Percentiles rank a stretch among this genome's conserved stretches.
These are phyloP conservation scores for Stephania cephalantha DNA, from an alignment of 164 flowering plant species.

Conservation along the genomic window DNA sequence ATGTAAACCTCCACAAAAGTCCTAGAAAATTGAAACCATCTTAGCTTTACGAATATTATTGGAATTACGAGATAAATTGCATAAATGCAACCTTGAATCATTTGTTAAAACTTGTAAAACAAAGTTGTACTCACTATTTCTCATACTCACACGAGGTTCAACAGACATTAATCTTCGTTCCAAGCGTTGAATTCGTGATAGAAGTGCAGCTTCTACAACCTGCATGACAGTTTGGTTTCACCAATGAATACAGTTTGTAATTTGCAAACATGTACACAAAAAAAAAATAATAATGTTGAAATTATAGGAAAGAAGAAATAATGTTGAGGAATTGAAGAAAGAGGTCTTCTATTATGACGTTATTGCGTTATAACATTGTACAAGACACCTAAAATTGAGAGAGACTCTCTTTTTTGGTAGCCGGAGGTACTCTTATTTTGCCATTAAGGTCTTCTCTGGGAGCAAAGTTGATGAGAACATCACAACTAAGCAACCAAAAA, in stretches of 20 bases:
- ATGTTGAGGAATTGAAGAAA: too few species aligned
- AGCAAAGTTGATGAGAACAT: neutral
- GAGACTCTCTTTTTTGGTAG: neutral
- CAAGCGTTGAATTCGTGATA: conserved; percentile 74
- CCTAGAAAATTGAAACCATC: neutral
- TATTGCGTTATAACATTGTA: too few species aligned
- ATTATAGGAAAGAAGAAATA: too few species aligned
- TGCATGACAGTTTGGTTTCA: conserved; percentile 15
- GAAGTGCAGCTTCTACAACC: conserved; percentile 97
- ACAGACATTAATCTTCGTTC: conserved; percentile 73
- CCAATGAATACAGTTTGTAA: neutral
- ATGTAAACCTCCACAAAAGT: neutral
- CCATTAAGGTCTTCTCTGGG: neutral
- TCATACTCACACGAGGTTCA: conserved; percentile 99
- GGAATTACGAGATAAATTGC: neutral
- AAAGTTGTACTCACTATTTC: conserved; percentile 35
- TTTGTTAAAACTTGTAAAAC: conserved; percentile 1
- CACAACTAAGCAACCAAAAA: too few species aligned
- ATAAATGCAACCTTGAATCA: neutral
- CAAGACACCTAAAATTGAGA: too few species aligned
- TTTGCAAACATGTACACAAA: neutral
- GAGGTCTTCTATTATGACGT: too few species aligned
- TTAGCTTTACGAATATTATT: neutral
- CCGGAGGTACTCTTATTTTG: neutral
- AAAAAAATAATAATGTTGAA: neutral